Evolutionary conservation across 768 basidiomycete species (phyloP).

Genomic region (Pleurotus giganteus): DNA sequence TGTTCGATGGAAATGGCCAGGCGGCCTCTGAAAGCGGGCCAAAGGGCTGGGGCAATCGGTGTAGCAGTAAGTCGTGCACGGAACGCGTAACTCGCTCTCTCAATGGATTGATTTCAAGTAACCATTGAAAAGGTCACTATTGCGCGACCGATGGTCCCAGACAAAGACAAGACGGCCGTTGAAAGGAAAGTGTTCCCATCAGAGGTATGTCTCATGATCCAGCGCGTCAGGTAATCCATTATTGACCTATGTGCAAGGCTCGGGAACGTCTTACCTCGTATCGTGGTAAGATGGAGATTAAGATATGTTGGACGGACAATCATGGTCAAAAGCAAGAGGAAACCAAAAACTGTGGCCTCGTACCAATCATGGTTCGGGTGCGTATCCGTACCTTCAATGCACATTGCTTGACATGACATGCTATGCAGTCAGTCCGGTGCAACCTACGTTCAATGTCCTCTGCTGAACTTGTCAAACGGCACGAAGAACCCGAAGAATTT

Average conservation of each 20-base stretch:
- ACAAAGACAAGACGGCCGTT: constrained; percentile 70
- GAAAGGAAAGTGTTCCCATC: constrained; percentile 85
- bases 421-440: constrained; percentile 78
- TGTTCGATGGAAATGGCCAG: constrained; percentile 76
- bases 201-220: constrained; percentile 53
- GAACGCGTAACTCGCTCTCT: background rate
- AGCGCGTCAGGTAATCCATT: background rate
- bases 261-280: constrained; percentile 93
- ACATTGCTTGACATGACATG: background rate
- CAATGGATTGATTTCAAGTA: constrained; percentile 48
- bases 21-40: constrained; percentile 50
- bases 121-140: constrained; percentile 88
- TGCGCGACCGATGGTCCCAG: constrained; percentile 81
- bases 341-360: constrained; percentile 84
- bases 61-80: constrained; percentile 63
- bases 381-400: constrained; percentile 27
- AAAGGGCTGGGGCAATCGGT: constrained; percentile 75
- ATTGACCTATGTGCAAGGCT: constrained; percentile 48
- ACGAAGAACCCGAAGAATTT: constrained; percentile 98
- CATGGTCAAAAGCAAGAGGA: constrained; percentile 66
- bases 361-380: constrained; percentile 97
- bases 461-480: constrained; percentile 79
- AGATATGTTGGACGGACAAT: constrained; percentile 72
- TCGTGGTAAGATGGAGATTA: constrained; percentile 83
- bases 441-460: constrained; percentile 87